Base-by-base conservation (phyloP, 2,329 filamentous ascomycete species). In the Aspergillus sp. region DNA sequence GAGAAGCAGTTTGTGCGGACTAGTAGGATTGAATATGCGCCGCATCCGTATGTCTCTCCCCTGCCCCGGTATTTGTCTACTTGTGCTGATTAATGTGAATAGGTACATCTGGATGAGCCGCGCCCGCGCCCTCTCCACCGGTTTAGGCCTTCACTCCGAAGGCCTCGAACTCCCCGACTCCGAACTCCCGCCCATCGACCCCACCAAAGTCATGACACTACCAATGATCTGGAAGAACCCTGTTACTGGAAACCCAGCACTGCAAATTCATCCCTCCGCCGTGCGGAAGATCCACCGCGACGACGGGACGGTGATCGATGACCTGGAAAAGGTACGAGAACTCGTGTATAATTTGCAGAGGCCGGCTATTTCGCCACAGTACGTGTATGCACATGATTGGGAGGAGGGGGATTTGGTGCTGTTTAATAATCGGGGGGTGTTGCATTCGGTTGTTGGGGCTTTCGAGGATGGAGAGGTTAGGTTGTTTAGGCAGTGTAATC, bases 221-320 rank as follows among this genome's bases (percentile, higher is more conserved):
- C 86, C 86, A 20, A 85, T 90, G 81, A 81, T 79, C 66, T 91
- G 86, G 86, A 80, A 80, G 57, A 90, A 90, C 61, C 85, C 86
- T 0, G 74, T 83, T 2, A 89, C 84, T 0, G 83, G 82, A 6
- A 74, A 77, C 9, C 71, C 88, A 6, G 83, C 86, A 1, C 70
- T 90, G 19, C 86, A 90, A 65, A 75, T 90, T 35, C 86, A 90
- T 56, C 86, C 87, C 0, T 83, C 80, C 6, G 85, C 86, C 0
- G 75, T 88, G 41, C 79, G 83, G 43, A 82, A 79, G 59, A 78
- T 90, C 53, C 84, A 88, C 55, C 71, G 84, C 1, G 73, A 71
- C 1, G 80, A 88, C 52, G 85, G 86, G 2, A 76, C 72, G 0
- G 77, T 88, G 3, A 72, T 90, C n/a, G 84, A 86, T 7, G 81